Evolutionary conservation across 2,329 filamentous ascomycete genomes (phyloP), one percentile per base, ranked within the genome.

Genomic region (Pseudopyricularia javanii): DNA sequence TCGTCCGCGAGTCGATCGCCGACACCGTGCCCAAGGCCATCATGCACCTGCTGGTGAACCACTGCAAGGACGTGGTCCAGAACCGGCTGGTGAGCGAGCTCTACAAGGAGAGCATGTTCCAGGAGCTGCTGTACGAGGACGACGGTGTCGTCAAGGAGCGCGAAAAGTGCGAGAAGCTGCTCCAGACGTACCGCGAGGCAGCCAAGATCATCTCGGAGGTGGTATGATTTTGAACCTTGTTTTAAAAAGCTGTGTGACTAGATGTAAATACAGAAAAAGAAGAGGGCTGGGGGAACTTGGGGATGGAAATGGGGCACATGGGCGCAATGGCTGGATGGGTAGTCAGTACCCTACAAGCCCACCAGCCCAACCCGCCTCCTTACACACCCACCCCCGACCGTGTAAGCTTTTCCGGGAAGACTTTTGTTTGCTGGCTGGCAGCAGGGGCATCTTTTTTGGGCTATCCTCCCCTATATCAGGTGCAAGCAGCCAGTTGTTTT

Each of bases 191-290:
- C 73, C 90, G 90, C 64, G 93, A 98, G 73, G 93, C 93, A 20
- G 90, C 91, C 57, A 96, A 94, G 78, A 98, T 98, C 66, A 91
- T 98, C 57, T 90, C 93, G 56, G 93, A 98, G 71, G 93, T 98
- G 55, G 73, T 95, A 72, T 91, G 85, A 50, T n/a, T 50, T 24
- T 5, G 28, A 30, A 49, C 32, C 9, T 8, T 17, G 47, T 30
- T 49, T 28, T n/a, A 48, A 33, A n/a, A 12, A 7, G 50, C 15
- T 12, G 15, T 40, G 33, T 28, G 15, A 26, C 33, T 17, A 22
- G 20, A 50, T 50, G 35, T 34, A 50, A 24, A 28, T 26, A 45
- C 11, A 28, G 49, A 12, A 35, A 5, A 14, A 28, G 26, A 26
- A 22, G 37, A 34, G 14, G 11, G 26, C 17, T 24, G 37, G 37